Conservation (phyloP, 1,139 yeast genomes). For the Saccharomyces hybrid region DNA sequence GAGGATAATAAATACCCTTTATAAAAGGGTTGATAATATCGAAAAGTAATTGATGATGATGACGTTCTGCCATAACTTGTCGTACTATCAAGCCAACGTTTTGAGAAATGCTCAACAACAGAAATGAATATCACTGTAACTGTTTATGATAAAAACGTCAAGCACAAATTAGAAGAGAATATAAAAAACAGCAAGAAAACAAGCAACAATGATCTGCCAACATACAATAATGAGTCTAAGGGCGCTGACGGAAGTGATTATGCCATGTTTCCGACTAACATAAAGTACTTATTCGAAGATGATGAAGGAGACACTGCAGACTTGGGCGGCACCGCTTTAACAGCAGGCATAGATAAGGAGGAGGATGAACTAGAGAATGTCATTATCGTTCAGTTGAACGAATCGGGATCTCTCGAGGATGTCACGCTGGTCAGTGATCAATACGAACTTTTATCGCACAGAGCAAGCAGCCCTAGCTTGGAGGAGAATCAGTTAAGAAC, state of each 20-base stretch:
- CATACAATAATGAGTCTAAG: slow-evolving; percentile 6
- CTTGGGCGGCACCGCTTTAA: not conserved
- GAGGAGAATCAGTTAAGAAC: not conserved
- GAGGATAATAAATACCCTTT: not conserved
- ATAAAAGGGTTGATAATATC: not conserved
- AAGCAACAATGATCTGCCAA: not conserved
- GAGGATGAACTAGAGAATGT: slow-evolving; percentile 29
- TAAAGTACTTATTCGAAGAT: slow-evolving; percentile 28
- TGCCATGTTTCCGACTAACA: slow-evolving; percentile 26
- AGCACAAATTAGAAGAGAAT: slow-evolving; percentile 2
- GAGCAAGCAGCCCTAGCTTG: slow-evolving; percentile 1
- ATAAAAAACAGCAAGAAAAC: not conserved
- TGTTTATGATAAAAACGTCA: slow-evolving; percentile 16
- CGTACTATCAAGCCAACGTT: not conserved
- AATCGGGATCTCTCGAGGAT: slow-evolving; percentile 18
- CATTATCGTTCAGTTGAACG: slow-evolving; percentile 29
- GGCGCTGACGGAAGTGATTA: slow-evolving; percentile 10
- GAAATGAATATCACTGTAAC: slow-evolving; percentile 8
- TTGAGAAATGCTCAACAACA: slow-evolving; percentile 7
- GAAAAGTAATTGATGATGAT: not conserved
- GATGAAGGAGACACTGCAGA: slow-evolving; percentile 21
- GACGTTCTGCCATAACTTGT: not conserved
- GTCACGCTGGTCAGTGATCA: slow-evolving; percentile 30
- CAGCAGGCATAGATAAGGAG: not conserved
- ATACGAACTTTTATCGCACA: slow-evolving; percentile 24